Percentiles rank a stretch among this genome's conserved stretches.
Conservation (phyloP, 1,284 basidiomycete species). For the Pascua guehoae region DNA sequence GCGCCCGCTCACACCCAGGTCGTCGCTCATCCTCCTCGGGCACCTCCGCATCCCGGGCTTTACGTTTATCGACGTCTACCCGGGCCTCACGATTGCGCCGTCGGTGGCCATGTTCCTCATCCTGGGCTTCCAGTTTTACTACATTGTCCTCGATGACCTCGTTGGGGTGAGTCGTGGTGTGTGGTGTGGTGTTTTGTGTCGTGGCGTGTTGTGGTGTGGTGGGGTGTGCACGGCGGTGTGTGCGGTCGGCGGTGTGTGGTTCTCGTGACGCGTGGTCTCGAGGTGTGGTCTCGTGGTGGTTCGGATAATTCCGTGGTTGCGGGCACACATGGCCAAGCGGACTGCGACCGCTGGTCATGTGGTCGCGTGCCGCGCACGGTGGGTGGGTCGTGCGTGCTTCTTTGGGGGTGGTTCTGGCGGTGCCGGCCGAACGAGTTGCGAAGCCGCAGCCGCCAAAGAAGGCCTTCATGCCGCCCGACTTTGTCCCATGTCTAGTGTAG, state of each 20-base stretch:
- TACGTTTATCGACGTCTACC: conserved; percentile 54
- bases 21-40: conserved; percentile 56
- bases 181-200: not conserved
- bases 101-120: conserved; percentile 62
- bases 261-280: too few species aligned
- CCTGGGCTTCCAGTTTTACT: conserved; percentile 64
- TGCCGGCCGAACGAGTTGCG: too few species aligned
- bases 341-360: too few species aligned
- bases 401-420: too few species aligned
- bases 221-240: not conserved
- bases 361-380: too few species aligned
- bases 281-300: not conserved
- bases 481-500: too few species aligned
- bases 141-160: conserved; percentile 68
- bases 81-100: conserved; percentile 66
- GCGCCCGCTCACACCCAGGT: conserved; percentile 19
- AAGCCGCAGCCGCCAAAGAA: too few species aligned
- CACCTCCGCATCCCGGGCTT: conserved; percentile 59
- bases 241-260: not conserved
- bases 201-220: not conserved
- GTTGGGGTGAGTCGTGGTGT: conserved; percentile 65
- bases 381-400: too few species aligned
- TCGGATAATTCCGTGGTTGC: too few species aligned
- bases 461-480: too few species aligned
- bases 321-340: too few species aligned